These are phyloP conservation scores for Phytophthora hybrid DNA, from an alignment of 352 stramenopile species.

Conservation along the genomic window DNA sequence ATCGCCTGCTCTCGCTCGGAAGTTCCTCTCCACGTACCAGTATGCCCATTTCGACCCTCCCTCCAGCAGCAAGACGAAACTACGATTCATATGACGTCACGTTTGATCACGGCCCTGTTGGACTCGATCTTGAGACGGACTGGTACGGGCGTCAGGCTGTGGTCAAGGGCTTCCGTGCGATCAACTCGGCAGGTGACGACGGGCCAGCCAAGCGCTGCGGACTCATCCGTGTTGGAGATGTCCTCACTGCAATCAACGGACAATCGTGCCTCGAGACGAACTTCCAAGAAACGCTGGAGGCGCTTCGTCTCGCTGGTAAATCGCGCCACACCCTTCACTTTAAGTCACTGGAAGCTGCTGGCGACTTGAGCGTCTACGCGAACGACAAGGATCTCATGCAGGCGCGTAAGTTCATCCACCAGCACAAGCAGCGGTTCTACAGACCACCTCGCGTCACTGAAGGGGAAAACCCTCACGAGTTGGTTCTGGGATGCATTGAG, in stretches of 20 bases:
- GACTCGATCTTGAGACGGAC: conserved; percentile 76
- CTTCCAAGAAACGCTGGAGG: conserved; percentile 65
- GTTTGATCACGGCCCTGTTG: conserved; percentile 69
- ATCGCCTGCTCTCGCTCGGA: conserved; percentile 20
- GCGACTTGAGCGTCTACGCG: conserved; percentile 73
- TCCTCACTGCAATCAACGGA: conserved; percentile 80
- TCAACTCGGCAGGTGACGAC: conserved; percentile 55
- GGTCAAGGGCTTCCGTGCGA: conserved; percentile 71
- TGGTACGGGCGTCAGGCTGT: conserved; percentile 79
- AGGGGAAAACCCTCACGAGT: conserved; percentile 30
- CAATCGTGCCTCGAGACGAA: conserved; percentile 74
- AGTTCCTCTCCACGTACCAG: conserved; percentile 21
- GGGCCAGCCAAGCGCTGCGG: conserved; percentile 65
- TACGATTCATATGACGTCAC: conserved; percentile 81
- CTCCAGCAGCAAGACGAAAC: conserved; percentile 33
- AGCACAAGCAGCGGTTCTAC: conserved; percentile 85
- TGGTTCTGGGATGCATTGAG: conserved; percentile 78
- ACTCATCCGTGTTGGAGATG: conserved; percentile 71
- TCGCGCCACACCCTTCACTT: conserved; percentile 74
- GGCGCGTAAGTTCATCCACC: conserved; percentile 78
- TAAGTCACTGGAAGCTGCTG: conserved; percentile 70
- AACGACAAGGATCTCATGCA: conserved; percentile 69
- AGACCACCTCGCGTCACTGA: conserved; percentile 30
- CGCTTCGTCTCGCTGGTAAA: conserved; percentile 51
- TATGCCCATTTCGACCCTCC: background rate